Base-by-base conservation (phyloP, 2,329 filamentous ascomycete species). In the Scortechinia acanthostroma region DNA sequence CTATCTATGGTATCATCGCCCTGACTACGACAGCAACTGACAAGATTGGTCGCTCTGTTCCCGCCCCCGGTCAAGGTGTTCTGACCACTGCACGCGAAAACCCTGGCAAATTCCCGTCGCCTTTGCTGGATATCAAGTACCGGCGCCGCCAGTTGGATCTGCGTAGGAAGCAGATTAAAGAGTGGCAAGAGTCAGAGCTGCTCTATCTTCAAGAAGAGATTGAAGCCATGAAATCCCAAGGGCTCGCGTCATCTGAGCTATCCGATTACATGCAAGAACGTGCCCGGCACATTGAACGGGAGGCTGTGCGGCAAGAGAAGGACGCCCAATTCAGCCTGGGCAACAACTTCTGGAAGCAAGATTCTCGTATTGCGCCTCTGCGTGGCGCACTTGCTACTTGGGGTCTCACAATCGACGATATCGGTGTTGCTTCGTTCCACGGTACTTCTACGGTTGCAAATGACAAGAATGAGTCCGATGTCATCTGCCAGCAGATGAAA, bases 321-420 rank as follows among this genome's bases (percentile, higher is more conserved):
- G 91, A 97, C 53, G 88, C 91, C 16, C 80, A 95, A 50, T 84
- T 83, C 66, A 95, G 89, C 68, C 80, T 95, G 55, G 93, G 94
- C 61, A 98, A 98, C 76, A 90, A 87, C 69, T 98, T 98, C 80
- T 98, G 94, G 93, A 96, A 93, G 76, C 84, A 88, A 58, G 91
- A 98, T 62, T 73, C 89, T 37, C 84, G 82, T 58, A 98, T 98
- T 59, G 91, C 93, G 59, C 93, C 94, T 59, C 81, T 98, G 37
- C 91, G 93, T 63, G 93, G 93, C 68, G 90, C 93, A 47, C 80
- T 98, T 51, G 94, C 93, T 43, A 97, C 91, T 10, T 98, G 93
- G 93, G 93, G 91, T 61, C 84, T 98, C 46, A 97, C 93, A 13
- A 88, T 98, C 52, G 93, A 98, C 59, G 93, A 98, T 58, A 81